Percentiles rank a stretch among this genome's conserved stretches.
phyloP scores from a whole-genome alignment of 495 filamentous ascomycete genomes.

The Penicillium roqueforti region DNA sequence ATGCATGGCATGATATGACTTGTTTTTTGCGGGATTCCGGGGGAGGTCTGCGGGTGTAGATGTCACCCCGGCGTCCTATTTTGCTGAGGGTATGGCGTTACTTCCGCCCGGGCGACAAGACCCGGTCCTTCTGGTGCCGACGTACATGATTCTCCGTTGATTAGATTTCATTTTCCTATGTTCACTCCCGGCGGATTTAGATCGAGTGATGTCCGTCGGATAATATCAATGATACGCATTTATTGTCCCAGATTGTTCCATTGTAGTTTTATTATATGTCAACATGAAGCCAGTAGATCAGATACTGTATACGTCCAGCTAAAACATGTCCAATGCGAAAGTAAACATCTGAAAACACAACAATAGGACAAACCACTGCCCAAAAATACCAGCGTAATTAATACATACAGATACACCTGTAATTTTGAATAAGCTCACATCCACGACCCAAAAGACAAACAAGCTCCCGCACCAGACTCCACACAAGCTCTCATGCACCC shows the following conservation, averaged over 20 bases:
- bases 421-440: slow-evolving; percentile 12
- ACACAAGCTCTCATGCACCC: slow-evolving; percentile 27
- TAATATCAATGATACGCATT: slow-evolving; percentile 30
- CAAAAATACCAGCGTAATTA: neutral
- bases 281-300: neutral
- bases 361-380: neutral
- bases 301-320: neutral
- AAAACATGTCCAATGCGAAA: neutral
- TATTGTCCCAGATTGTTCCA: neutral
- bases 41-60: slow-evolving; percentile 5
- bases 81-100: slow-evolving; percentile 33
- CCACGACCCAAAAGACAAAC: neutral
- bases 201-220: slow-evolving; percentile 31
- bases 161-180: slow-evolving; percentile 33
- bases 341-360: neutral
- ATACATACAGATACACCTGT: slow-evolving; percentile 6
- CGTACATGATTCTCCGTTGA: slow-evolving; percentile 28
- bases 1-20: slow-evolving; percentile 48
- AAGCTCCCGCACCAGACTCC: slow-evolving; percentile 16
- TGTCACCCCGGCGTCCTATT: slow-evolving; percentile 18
- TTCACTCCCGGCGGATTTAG: slow-evolving; percentile 29
- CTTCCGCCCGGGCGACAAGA: slow-evolving; percentile 29
- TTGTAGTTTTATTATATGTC: neutral
- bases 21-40: slow-evolving; percentile 23
- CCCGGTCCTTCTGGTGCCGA: slow-evolving; percentile 28